These are phyloP conservation scores for Leccinum subrobustum DNA, from an alignment of 1,284 basidiomycete genomes.

Conservation along the genomic window DNA sequence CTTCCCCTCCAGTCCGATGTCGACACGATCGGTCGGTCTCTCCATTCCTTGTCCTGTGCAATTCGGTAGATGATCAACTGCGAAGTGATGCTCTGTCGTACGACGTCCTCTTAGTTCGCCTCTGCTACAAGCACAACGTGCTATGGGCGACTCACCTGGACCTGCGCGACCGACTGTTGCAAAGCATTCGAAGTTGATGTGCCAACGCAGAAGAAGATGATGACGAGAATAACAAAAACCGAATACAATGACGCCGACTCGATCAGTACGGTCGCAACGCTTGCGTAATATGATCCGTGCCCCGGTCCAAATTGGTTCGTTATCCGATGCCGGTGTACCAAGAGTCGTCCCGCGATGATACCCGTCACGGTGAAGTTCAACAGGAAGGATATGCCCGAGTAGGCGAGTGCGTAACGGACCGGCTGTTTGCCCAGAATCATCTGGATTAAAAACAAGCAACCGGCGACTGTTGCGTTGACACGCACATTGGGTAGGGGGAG, in stretches of 20 bases:
- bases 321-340: slow-evolving; percentile 17
- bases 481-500: not conserved
- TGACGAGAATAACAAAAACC: slow-evolving; percentile 19
- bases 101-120: not conserved
- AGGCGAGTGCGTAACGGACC: slow-evolving; percentile 6
- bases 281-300: slow-evolving; percentile 17
- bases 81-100: slow-evolving; percentile 17
- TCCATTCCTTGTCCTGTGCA: slow-evolving; percentile 24
- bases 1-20: slow-evolving; percentile 20
- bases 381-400: slow-evolving; percentile 15
- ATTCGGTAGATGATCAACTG: slow-evolving; percentile 29
- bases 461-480: slow-evolving; percentile 9
- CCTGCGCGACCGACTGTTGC: slow-evolving; percentile 21
- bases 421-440: not conserved
- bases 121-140: not conserved
- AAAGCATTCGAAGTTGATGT: slow-evolving; percentile 12
- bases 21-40: slow-evolving; percentile 5
- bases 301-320: slow-evolving; percentile 14
- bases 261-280: slow-evolving; percentile 17
- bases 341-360: slow-evolving; percentile 19
- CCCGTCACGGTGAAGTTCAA: slow-evolving; percentile 22
- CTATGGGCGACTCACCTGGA: slow-evolving; percentile 17
- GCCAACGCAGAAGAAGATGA: slow-evolving; percentile 12
- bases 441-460: slow-evolving; percentile 11
- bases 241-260: slow-evolving; percentile 29